These are phyloP conservation scores for Solanum bulbocastanum DNA, from an alignment of 257 asterid species.

Conservation along the genomic window DNA sequence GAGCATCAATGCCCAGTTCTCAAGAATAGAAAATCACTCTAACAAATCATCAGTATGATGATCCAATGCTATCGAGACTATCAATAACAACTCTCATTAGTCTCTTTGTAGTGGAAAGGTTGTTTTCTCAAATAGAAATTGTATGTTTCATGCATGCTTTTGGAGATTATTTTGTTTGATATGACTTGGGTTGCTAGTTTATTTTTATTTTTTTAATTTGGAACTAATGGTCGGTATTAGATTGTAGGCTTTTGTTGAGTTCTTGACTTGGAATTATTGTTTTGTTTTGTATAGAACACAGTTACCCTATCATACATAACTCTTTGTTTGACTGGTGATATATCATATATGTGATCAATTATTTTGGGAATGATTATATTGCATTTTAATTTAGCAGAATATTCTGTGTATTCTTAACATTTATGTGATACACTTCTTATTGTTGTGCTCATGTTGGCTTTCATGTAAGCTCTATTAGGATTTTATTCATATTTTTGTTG, in stretches of 20 bases:
- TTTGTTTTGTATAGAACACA: neutral
- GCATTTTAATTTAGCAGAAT: neutral
- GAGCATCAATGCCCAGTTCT: neutral
- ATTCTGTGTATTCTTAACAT: neutral
- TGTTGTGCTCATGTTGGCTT: neutral
- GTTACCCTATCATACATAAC: neutral
- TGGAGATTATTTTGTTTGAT: neutral
- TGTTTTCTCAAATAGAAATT: neutral
- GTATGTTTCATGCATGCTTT: neutral
- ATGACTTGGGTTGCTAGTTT: neutral
- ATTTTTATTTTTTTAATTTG: neutral
- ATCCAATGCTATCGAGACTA: neutral
- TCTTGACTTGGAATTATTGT: neutral
- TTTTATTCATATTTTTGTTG: neutral
- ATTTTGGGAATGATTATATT: neutral
- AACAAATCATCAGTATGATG: neutral
- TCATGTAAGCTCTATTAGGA: neutral
- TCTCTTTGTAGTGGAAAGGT: neutral
- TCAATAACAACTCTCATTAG: neutral
- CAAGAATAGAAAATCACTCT: neutral
- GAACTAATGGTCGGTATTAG: neutral
- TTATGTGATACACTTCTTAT: neutral
- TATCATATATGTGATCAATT: neutral
- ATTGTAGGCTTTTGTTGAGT: neutral
- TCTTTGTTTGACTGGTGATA: neutral